A percentile compares a stretch with the other conserved stretches of the same genome.
Evolutionary conservation across 2,329 filamentous ascomycete species (phyloP).

Genomic region (Penicillium sumatraense): DNA sequence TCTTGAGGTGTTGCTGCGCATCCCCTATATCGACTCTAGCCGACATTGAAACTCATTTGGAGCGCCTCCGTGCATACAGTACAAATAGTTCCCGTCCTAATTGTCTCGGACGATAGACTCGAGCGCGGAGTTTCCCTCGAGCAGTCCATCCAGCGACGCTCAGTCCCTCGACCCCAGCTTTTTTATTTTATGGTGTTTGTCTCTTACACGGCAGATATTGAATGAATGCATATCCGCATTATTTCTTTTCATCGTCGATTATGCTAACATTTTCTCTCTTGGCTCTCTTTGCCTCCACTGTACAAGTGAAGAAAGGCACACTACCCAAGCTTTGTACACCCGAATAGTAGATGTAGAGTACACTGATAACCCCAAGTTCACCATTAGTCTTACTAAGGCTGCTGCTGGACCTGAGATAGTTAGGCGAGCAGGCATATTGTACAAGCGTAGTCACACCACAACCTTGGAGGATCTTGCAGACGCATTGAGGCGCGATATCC

Average conservation of each 20-base stretch:
- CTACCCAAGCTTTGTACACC: background rate
- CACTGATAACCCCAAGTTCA: background rate
- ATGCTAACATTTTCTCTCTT: conserved; percentile 11
- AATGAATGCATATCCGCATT: background rate
- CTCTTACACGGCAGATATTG: background rate
- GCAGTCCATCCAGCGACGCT: conserved; percentile 3
- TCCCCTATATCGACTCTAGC: background rate
- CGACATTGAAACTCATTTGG: conserved; percentile 5
- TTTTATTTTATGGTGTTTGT: conserved; percentile 13
- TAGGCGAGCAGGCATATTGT: conserved; percentile 17
- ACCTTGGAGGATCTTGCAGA: conserved; percentile 10
- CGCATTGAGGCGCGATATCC: conserved; percentile 2
- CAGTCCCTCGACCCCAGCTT: conserved; percentile 19
- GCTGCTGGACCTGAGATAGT: conserved; percentile 18
- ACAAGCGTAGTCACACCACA: conserved; percentile 7
- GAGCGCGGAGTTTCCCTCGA: conserved; percentile 20
- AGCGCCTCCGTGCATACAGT: conserved; percentile 10
- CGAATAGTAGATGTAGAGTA: background rate
- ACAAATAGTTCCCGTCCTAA: conserved; percentile 17
- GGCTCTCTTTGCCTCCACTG: background rate
- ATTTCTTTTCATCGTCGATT: background rate
- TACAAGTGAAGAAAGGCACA: background rate
- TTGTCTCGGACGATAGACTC: conserved; percentile 30
- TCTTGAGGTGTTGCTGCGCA: background rate
- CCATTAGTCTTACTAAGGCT: no score